phyloP scores from a whole-genome alignment of 23 red algal genomes.

The Gracilariopsis chorda region DNA sequence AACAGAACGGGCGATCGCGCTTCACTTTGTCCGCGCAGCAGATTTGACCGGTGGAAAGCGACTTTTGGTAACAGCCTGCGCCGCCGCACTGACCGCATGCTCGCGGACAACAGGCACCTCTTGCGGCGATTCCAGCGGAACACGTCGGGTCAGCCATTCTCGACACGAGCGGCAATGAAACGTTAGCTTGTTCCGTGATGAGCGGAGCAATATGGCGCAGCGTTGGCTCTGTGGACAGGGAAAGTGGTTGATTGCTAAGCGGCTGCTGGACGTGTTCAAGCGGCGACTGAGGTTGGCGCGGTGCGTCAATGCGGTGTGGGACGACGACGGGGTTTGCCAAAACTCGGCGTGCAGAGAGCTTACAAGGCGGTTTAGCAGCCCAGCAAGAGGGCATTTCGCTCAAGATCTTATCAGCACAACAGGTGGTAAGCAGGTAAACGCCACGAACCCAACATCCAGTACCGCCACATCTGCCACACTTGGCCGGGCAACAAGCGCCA shows the following conservation, averaged over 20 bases:
- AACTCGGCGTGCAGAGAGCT: not conserved
- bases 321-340: not conserved
- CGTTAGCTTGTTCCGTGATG: not conserved
- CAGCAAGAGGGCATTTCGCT: not conserved
- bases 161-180: not conserved
- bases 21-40: constrained; percentile 15
- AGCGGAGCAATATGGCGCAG: too few species aligned
- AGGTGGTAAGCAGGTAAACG: not conserved
- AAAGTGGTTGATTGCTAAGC: not conserved
- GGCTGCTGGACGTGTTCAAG: not conserved
- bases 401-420: constrained; percentile 1
- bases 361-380: constrained; percentile 1
- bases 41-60: not conserved
- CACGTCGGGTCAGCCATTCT: constrained; percentile 30
- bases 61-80: not conserved
- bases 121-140: not conserved
- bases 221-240: not conserved
- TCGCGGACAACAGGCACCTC: constrained; percentile 10
- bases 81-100: constrained; percentile 36
- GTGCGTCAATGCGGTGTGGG: not conserved
- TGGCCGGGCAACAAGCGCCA: not conserved
- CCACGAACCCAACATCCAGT: not conserved
- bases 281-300: not conserved
- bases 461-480: not conserved
- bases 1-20: not conserved